A percentile compares a stretch with the other conserved stretches of the same genome.
phyloP scores from a whole-genome alignment of 2,329 filamentous ascomycete genomes.

The Colletotrichum noveboracense region DNA sequence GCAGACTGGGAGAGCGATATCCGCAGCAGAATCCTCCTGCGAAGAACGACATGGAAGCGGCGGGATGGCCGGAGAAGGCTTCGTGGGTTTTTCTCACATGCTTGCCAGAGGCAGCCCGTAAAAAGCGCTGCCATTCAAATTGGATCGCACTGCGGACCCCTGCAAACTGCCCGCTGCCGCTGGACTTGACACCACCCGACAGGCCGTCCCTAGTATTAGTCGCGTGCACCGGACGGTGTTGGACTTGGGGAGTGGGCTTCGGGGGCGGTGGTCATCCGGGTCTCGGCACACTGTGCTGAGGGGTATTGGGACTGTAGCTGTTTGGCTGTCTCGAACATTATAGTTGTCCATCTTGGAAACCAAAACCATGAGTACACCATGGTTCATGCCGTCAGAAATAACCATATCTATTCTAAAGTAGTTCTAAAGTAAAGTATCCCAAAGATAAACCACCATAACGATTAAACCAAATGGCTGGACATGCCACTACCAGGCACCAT shows the following conservation, averaged over 20 bases:
- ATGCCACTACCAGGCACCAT: neutral
- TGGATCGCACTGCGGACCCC: conserved; percentile 3
- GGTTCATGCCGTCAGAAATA: neutral
- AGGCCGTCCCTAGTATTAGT: conserved; percentile 3
- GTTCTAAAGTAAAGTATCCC: neutral
- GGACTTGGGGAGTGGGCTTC: neutral
- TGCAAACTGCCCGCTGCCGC: neutral
- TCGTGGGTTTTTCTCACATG: conserved; percentile 10
- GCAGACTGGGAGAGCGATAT: neutral
- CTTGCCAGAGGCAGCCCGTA: conserved; percentile 3
- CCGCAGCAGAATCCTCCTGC: neutral
- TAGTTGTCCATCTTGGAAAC: neutral
- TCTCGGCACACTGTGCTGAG: conserved; percentile 5
- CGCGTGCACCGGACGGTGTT: conserved; percentile 6
- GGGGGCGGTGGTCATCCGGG: neutral
- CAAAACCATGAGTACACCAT: neutral
- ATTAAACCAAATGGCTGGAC: neutral
- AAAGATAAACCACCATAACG: neutral
- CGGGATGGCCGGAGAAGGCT: conserved; percentile 20
- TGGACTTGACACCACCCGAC: conserved; percentile 6
- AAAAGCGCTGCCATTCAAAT: neutral
- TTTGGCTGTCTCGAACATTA: neutral
- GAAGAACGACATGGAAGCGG: conserved; percentile 14
- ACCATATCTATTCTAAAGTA: neutral
- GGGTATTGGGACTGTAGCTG: neutral